Conservation (phyloP, 2,329 filamentous ascomycete genomes). For the Ascochyta viciae-villosae region DNA sequence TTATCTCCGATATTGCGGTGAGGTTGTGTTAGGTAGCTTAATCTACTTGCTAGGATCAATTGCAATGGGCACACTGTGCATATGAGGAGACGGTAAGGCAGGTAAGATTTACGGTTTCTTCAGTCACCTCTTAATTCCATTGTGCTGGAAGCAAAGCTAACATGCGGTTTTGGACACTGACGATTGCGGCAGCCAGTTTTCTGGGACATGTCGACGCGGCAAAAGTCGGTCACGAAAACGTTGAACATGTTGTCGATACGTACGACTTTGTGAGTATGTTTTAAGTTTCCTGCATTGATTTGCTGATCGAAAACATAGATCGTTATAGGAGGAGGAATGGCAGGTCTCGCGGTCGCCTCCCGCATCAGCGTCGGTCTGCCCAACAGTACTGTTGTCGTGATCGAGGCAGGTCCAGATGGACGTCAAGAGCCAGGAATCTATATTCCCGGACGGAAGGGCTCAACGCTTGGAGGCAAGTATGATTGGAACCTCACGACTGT, state of each 20-base stretch:
- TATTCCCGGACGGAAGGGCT: conserved; percentile 38
- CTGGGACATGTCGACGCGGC: background rate
- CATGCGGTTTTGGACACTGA: conserved; percentile 7
- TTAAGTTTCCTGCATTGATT: background rate
- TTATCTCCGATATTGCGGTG: conserved; percentile 6
- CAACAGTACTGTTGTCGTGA: conserved; percentile 29
- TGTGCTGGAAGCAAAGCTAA: background rate
- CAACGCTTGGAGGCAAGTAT: conserved; percentile 35
- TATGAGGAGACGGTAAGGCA: background rate
- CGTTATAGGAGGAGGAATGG: conserved; percentile 36
- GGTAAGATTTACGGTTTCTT: background rate
- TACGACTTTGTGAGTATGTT: conserved; percentile 10
- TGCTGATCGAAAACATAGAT: conserved; percentile 16
- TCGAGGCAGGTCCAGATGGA: conserved; percentile 41
- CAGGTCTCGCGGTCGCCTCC: conserved; percentile 39
- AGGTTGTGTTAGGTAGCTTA: background rate
- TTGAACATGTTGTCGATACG: background rate
- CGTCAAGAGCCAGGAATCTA: conserved; percentile 35
- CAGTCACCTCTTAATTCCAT: background rate
- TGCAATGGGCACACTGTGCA: background rate
- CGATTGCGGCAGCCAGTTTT: background rate
- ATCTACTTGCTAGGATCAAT: background rate
- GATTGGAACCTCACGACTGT: conserved; percentile 55
- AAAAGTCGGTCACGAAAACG: background rate
- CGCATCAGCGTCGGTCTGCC: conserved; percentile 44